phyloP scores from a whole-genome alignment of 1,284 basidiomycete genomes.

The Tilletia horrida region DNA sequence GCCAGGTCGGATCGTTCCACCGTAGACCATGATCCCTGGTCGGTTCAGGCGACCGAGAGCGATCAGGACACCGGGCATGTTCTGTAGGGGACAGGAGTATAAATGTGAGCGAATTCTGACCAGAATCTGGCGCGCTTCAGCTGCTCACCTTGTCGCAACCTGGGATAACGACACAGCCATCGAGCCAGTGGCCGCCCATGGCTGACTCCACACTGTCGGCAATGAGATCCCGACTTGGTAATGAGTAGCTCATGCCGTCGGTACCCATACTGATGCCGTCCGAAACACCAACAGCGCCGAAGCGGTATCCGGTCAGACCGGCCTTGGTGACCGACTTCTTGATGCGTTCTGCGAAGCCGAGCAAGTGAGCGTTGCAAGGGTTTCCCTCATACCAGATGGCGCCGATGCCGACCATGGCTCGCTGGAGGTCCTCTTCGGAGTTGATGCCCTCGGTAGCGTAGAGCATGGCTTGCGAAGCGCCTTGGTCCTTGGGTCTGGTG shows the following conservation, averaged over 20 bases:
- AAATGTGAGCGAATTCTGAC: neutral
- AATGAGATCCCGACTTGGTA: conserved; percentile 51
- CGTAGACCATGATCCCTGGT: conserved; percentile 54
- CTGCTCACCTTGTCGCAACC: conserved; percentile 50
- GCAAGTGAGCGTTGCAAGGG: conserved; percentile 54
- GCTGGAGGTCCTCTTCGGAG: conserved; percentile 46
- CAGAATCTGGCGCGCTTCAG: neutral
- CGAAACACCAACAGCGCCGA: conserved; percentile 52
- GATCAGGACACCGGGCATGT: conserved; percentile 55
- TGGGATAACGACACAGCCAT: conserved; percentile 50
- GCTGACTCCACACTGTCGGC: conserved; percentile 53
- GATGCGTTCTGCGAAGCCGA: conserved; percentile 47
- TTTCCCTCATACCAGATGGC: conserved; percentile 54
- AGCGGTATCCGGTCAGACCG: conserved; percentile 54
- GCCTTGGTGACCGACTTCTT: conserved; percentile 44
- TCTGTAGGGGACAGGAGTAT: conserved; percentile 22
- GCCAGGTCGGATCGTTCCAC: conserved; percentile 53
- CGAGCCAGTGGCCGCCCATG: conserved; percentile 54
- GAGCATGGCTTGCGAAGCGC: conserved; percentile 54
- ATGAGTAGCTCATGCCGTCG: conserved; percentile 52
- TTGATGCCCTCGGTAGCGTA: conserved; percentile 52
- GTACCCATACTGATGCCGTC: conserved; percentile 55
- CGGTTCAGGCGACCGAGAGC: conserved; percentile 52
- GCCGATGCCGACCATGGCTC: conserved; percentile 53
- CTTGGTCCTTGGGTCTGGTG: conserved; percentile 53